Base-by-base conservation (phyloP, 441 rosid species). In the Euphorbia schlechtendalii region DNA sequence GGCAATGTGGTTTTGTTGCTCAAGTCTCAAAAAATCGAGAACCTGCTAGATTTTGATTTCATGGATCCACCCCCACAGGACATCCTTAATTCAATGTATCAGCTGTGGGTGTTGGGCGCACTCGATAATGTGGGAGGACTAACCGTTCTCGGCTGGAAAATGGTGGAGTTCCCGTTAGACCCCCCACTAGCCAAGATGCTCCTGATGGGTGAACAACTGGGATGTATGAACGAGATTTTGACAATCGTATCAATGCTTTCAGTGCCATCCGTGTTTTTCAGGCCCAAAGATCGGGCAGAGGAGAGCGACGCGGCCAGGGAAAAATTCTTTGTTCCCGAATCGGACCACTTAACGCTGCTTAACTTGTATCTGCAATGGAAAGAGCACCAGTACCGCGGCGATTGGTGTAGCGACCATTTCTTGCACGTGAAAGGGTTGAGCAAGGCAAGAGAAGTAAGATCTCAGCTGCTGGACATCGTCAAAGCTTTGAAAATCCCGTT, bases 1-100 rank as follows among this genome's bases (percentile, higher is more conserved):
- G 99, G 99, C 54, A 87, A 89, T 38, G 98, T 94, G 59, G 98
- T 94, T 48, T 74, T 94, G 81, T 74, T 94, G 84, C 87, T 94
- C 66, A 94, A 94, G 82, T 94, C 99, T 5, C 83, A 89, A 40
- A 89, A 94, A 74, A 78, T 91, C 10, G 96, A 91, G 15, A 91
- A 94, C 78, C 76, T 94, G 81, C 83, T 94, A 30, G 96, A 91
- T 74, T 94, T 94, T 63, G 98, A 91, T 72, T 94, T 94, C 70
- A 94, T 94, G 99, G 99, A 94, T 71, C 99, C 99, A 22, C 99
- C 99, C 40, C 99, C 99, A 0, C 96, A 91, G 76, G 98, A 94
- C 84, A 94, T 94, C 71, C 91, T 91, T 15, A 94, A 91, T 70
- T 94, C 99, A 13, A 91, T 94, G 99, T 91, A 94, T 81, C 99